Conservation (phyloP, 352 stramenopile genomes). For the Pythium coloratum region DNA sequence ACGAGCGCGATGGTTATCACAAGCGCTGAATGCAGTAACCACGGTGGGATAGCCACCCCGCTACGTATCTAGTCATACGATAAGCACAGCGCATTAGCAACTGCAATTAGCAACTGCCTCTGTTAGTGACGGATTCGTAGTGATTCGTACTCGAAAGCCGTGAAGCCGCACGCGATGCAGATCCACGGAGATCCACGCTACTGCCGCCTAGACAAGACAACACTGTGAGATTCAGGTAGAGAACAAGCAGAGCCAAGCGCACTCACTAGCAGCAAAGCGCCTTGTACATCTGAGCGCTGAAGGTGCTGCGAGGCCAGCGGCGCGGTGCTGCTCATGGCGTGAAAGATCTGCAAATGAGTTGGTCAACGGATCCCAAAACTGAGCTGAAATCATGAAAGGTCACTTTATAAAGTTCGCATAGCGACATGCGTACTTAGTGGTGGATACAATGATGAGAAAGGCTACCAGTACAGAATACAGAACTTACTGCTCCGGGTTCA, state of each 20-base stretch:
- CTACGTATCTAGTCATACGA: slow-evolving; percentile 6
- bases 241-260: neutral
- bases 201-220: neutral
- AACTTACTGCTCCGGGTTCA: slow-evolving; percentile 26
- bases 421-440: slow-evolving; percentile 10
- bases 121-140: neutral
- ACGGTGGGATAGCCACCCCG: neutral
- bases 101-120: neutral
- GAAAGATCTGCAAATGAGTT: slow-evolving; percentile 1
- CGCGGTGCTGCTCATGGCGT: neutral
- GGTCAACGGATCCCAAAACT: neutral
- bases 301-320: slow-evolving; percentile 1
- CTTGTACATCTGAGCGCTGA: slow-evolving; percentile 14
- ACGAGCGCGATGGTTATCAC: neutral
- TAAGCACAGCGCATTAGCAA: too few relatives aligned
- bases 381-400: slow-evolving; percentile 1
- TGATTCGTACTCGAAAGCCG: neutral
- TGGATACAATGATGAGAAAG: too few relatives aligned
- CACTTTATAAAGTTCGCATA: slow-evolving; percentile 18
- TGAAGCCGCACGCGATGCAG: neutral
- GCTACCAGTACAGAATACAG: too few relatives aligned
- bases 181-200: slow-evolving; percentile 12
- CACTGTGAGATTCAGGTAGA: neutral
- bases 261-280: slow-evolving; percentile 15
- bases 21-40: neutral